Evolutionary conservation across 768 basidiomycete genomes (phyloP).

Genomic region (Austroboletus eburneus): DNA sequence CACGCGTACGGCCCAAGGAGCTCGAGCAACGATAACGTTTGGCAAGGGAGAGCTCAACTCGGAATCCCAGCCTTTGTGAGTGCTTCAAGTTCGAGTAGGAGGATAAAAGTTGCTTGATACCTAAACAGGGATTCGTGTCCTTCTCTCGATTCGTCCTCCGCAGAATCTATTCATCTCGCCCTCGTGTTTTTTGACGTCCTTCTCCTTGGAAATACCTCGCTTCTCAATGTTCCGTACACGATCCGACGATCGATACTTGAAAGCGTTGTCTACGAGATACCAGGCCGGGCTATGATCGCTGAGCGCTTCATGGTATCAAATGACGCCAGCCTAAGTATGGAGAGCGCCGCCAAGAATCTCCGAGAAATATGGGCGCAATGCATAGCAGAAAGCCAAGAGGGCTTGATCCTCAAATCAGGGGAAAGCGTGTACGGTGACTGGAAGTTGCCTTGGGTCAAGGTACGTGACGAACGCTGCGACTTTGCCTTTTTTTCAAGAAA

Average conservation of each 20-base stretch:
- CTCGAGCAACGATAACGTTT: conserved; percentile 34
- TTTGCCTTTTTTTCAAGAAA: conserved; percentile 1
- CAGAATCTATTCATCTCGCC: conserved; percentile 54
- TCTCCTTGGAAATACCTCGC: conserved; percentile 54
- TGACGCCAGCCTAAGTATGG: conserved; percentile 7
- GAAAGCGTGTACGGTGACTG: conserved; percentile 64
- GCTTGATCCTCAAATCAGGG: conserved; percentile 74
- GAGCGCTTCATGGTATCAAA: conserved; percentile 44
- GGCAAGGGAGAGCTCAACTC: conserved; percentile 16
- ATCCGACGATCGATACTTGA: conserved; percentile 62
- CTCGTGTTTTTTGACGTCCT: conserved; percentile 89
- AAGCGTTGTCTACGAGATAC: conserved; percentile 44
- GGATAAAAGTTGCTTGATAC: not conserved
- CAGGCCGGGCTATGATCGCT: conserved; percentile 63
- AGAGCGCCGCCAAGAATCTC: conserved; percentile 28
- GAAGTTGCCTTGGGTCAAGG: conserved; percentile 76
- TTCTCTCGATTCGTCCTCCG: conserved; percentile 39
- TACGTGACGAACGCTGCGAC: conserved; percentile 20
- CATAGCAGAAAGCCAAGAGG: conserved; percentile 57
- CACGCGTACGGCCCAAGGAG: conserved; percentile 52
- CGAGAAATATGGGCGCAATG: conserved; percentile 45
- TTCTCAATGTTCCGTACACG: conserved; percentile 54
- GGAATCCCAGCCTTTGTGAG: conserved; percentile 21
- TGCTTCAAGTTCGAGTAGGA: conserved; percentile 2
- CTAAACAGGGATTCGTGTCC: conserved; percentile 34